Evolutionary conservation across 257 asterid genomes (phyloP).

Genomic region (Scutellaria minor): DNA sequence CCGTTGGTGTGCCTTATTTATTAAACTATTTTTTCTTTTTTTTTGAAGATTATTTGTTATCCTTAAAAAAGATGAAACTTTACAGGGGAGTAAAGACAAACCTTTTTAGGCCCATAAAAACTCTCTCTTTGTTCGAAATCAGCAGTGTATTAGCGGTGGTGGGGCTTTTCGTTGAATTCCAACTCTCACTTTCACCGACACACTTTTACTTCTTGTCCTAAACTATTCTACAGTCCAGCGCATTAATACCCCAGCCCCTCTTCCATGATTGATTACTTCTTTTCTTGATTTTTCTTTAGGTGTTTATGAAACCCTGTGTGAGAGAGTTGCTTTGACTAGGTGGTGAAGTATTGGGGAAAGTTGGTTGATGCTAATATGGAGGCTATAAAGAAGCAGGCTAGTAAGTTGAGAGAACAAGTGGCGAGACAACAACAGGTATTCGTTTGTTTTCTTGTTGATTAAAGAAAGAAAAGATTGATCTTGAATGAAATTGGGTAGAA

Average conservation of each 20-base stretch:
- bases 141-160: constrained; percentile 19
- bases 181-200: constrained; percentile 46
- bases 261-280: constrained; percentile 12
- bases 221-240: constrained; percentile 25
- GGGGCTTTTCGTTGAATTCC: constrained; percentile 34
- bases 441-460: not conserved
- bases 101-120: constrained; percentile 28
- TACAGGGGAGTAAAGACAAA: constrained; percentile 32
- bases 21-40: too few species aligned
- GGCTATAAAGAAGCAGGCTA: constrained; percentile 94
- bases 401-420: constrained; percentile 89
- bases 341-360: constrained; percentile 26
- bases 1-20: not conserved
- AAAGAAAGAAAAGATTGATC: constrained; percentile 23
- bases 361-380: constrained; percentile 60
- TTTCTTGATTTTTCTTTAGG: not conserved
- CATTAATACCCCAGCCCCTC: constrained; percentile 3
- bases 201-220: constrained; percentile 30
- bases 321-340: constrained; percentile 14
- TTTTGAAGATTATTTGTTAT: too few species aligned
- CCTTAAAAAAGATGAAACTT: constrained; percentile 2
- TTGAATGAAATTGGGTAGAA: not conserved
- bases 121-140: constrained; percentile 15
- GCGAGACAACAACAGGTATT: constrained; percentile 95
- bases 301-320: constrained; percentile 1